Conservation (phyloP, 768 basidiomycete species). For the Tylopilus sp. region DNA sequence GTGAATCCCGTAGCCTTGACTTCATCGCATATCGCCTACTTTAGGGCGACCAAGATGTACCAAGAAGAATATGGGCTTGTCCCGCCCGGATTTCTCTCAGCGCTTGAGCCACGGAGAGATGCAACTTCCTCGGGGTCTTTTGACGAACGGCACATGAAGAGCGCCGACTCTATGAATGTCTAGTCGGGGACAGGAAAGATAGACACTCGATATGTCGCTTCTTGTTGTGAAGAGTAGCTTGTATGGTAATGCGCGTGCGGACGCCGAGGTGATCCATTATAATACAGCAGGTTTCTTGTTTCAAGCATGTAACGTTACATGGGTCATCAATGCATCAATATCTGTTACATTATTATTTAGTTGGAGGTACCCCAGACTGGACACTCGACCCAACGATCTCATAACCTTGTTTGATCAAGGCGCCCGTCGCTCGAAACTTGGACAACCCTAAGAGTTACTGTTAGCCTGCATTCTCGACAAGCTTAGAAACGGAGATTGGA, state of each 20-base stretch:
- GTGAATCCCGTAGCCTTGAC: conserved; percentile 18
- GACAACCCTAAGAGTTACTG: conserved; percentile 42
- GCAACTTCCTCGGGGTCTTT: conserved; percentile 8
- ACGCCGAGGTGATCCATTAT: background rate
- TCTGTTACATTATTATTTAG: background rate
- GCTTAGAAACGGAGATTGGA: background rate
- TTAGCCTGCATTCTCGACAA: conserved; percentile 5
- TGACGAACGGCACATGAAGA: conserved; percentile 8
- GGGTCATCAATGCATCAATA: background rate
- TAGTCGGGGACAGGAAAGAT: conserved; percentile 5
- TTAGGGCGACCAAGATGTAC: conserved; percentile 23
- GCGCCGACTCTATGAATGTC: conserved; percentile 4
- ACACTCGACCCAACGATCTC: background rate
- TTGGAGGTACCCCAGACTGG: background rate
- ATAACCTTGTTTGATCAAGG: conserved; percentile 2
- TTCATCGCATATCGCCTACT: conserved; percentile 18
- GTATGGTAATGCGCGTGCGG: background rate
- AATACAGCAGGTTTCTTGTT: conserved; percentile 10
- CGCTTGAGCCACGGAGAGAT: conserved; percentile 7
- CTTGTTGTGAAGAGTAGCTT: conserved; percentile 7
- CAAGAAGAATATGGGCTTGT: conserved; percentile 25
- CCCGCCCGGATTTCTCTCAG: conserved; percentile 19
- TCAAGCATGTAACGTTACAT: background rate
- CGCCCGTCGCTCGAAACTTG: conserved; percentile 21
- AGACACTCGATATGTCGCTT: conserved; percentile 1